phyloP scores from a whole-genome alignment of 2,329 filamentous ascomycete species.

The Fusarium subglutinans region DNA sequence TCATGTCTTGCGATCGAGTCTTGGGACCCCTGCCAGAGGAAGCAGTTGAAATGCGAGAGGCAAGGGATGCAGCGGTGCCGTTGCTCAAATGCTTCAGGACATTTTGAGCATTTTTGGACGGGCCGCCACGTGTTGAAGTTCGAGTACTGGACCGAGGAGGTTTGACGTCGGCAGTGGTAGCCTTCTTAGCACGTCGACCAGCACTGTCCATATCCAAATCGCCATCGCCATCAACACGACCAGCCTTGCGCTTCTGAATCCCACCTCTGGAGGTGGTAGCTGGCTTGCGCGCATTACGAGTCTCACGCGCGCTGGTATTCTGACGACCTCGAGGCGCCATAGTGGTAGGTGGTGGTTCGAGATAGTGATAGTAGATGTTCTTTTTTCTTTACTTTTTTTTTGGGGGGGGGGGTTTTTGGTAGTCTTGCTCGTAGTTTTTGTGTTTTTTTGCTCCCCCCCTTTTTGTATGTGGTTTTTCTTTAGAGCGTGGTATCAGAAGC shows the following conservation, averaged over 20 bases:
- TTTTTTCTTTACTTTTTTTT: background rate
- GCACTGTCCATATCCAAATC: conserved; percentile 67
- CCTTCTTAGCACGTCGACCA: conserved; percentile 48
- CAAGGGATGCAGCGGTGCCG: conserved; percentile 46
- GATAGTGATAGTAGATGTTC: background rate
- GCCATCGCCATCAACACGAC: conserved; percentile 63
- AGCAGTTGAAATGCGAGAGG: conserved; percentile 48
- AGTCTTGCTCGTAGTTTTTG: background rate
- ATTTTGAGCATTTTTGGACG: conserved; percentile 53
- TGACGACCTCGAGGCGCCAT: conserved; percentile 51
- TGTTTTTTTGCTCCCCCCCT: background rate
- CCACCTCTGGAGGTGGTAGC: conserved; percentile 55
- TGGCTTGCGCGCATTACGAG: conserved; percentile 44
- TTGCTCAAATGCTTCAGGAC: conserved; percentile 54
- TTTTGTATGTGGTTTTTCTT: background rate
- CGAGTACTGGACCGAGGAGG: conserved; percentile 43
- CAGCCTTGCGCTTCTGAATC: conserved; percentile 58
- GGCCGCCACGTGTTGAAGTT: conserved; percentile 44
- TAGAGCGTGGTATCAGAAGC: conserved; percentile 8
- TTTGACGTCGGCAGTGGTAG: conserved; percentile 40
- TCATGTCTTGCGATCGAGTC: conserved; percentile 33
- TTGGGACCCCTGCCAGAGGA: conserved; percentile 39
- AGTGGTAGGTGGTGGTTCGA: conserved; percentile 1
- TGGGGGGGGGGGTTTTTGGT: background rate
- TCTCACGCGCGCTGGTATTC: conserved; percentile 44